Conservation (phyloP, 2,329 filamentous ascomycete species). For the Calcarisporium arbuscula region DNA sequence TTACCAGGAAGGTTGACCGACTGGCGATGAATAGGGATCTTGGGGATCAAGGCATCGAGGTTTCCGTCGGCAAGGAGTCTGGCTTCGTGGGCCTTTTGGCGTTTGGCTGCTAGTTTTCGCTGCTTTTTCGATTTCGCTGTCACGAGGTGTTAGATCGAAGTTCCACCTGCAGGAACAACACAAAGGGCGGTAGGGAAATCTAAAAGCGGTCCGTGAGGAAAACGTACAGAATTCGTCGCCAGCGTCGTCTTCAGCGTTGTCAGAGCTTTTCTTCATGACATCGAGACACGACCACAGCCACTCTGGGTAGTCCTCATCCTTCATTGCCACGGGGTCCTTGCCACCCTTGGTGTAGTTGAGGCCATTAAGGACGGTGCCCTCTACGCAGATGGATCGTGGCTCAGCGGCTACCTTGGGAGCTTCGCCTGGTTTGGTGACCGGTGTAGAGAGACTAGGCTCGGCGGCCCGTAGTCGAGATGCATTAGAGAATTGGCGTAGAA, state of each 20-base stretch:
- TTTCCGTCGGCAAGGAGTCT: slow-evolving; percentile 59
- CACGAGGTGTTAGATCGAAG: neutral
- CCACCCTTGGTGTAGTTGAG: slow-evolving; percentile 73
- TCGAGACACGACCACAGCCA: slow-evolving; percentile 75
- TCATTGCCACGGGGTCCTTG: slow-evolving; percentile 64
- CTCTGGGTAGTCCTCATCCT: slow-evolving; percentile 69
- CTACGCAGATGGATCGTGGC: slow-evolving; percentile 47
- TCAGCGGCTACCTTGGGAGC: slow-evolving; percentile 19
- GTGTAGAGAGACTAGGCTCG: slow-evolving; percentile 30
- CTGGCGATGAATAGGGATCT: slow-evolving; percentile 72
- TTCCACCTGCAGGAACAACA: too few species aligned
- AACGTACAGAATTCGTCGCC: slow-evolving; percentile 76
- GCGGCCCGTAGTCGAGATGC: slow-evolving; percentile 28
- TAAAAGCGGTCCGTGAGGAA: neutral
- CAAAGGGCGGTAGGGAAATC: neutral
- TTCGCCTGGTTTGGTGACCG: slow-evolving; percentile 24
- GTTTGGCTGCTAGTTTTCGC: slow-evolving; percentile 63
- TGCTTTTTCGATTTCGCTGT: slow-evolving; percentile 81
- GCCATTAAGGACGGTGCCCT: slow-evolving; percentile 65
- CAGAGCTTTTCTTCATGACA: slow-evolving; percentile 47
- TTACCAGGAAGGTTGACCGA: slow-evolving; percentile 63
- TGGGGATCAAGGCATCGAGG: slow-evolving; percentile 56
- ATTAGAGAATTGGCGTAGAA: slow-evolving; percentile 34
- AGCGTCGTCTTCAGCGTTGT: slow-evolving; percentile 45
- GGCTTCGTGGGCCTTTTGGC: slow-evolving; percentile 49